phyloP scores from a whole-genome alignment of 768 basidiomycete genomes.

The Tylopilus plumbeoviolaceoides region DNA sequence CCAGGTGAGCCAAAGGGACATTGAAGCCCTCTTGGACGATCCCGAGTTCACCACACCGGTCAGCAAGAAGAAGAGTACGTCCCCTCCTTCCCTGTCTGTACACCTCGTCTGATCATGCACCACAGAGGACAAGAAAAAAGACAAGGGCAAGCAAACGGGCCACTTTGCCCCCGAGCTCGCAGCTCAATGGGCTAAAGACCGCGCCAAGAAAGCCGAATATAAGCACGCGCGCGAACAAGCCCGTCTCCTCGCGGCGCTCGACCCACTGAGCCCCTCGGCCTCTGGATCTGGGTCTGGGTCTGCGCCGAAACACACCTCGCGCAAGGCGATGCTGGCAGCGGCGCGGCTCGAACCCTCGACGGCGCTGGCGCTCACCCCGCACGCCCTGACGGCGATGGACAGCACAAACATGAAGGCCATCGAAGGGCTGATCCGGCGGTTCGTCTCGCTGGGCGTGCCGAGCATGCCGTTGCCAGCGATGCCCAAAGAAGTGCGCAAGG shows the following conservation, averaged over 20 bases:
- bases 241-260: constrained; percentile 52
- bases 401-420: constrained; percentile 45
- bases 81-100: neutral
- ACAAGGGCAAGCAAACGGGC: constrained; percentile 9
- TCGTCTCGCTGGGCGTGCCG: constrained; percentile 50
- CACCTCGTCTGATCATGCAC: neutral
- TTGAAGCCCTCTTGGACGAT: constrained; percentile 25
- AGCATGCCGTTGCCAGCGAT: constrained; percentile 77
- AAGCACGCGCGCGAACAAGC: constrained; percentile 61
- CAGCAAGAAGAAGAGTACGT: constrained; percentile 47
- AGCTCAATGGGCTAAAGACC: constrained; percentile 77
- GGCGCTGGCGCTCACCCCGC: constrained; percentile 29
- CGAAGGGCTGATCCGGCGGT: constrained; percentile 64
- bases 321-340: constrained; percentile 62
- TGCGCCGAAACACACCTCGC: constrained; percentile 28
- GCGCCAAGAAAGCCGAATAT: constrained; percentile 72
- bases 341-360: constrained; percentile 44
- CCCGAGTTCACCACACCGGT: constrained; percentile 18
- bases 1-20: constrained; percentile 43
- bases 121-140: constrained; percentile 32
- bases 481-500: constrained; percentile 64
- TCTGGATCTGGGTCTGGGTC: too few relatives aligned
- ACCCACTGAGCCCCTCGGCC: too few relatives aligned
- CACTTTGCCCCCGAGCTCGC: constrained; percentile 53
- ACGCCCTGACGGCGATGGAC: constrained; percentile 43